phyloP scores from a whole-genome alignment of 78 protist species.

The Diacronema lutheri region DNA sequence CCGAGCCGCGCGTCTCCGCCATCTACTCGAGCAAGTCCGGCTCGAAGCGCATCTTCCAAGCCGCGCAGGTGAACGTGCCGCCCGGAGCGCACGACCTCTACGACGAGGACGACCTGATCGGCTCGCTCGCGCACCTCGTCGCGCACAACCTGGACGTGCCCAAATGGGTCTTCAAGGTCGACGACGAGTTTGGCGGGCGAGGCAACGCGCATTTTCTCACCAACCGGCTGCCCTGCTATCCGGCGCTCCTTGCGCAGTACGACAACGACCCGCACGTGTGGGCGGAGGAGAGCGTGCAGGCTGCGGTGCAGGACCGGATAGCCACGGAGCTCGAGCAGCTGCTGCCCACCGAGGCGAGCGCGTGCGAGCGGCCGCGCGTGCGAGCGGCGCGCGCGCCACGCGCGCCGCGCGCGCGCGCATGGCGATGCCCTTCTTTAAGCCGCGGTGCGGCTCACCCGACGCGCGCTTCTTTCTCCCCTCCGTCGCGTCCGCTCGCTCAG shows the following conservation, averaged over 20 bases:
- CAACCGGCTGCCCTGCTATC: background rate
- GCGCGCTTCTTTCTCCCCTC: too few species aligned
- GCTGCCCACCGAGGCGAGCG: background rate
- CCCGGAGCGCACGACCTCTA: constrained; percentile 37
- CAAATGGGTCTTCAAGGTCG: constrained; percentile 41
- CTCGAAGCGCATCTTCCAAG: constrained; percentile 35
- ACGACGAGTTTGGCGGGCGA: constrained; percentile 42
- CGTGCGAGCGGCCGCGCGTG: too few species aligned
- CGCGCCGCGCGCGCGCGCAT: too few species aligned
- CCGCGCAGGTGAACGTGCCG: constrained; percentile 32
- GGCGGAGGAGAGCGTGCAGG: background rate
- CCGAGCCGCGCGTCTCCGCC: background rate
- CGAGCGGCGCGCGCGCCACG: too few species aligned
- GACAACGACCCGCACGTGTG: background rate
- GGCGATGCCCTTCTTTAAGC: too few species aligned
- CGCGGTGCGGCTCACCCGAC: too few species aligned
- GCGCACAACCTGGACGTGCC: constrained; percentile 12
- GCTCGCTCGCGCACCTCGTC: background rate
- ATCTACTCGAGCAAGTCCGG: constrained; percentile 18
- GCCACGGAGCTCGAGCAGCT: background rate
- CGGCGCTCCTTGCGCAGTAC: background rate
- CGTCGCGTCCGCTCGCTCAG: too few species aligned
- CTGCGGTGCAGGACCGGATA: background rate
- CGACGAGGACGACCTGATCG: background rate
- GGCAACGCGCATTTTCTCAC: constrained; percentile 19